Evolutionary conservation across 2,329 filamentous ascomycete species (phyloP), one percentile per base, ranked within the genome.

Genomic region (Orbilia javanica): DNA sequence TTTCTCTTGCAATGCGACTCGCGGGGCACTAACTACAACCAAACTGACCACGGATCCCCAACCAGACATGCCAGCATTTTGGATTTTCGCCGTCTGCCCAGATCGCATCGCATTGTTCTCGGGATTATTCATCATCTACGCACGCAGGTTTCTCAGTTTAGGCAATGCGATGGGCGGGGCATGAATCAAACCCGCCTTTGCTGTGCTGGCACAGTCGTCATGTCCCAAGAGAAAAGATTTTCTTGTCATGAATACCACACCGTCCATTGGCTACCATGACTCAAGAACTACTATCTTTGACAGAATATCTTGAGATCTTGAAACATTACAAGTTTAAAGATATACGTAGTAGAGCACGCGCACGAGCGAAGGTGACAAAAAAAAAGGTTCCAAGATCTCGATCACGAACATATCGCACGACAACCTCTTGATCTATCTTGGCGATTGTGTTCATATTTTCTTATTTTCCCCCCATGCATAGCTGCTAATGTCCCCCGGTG

Each of bases 1-100:
- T 44, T 62, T 42, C 4, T 4, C 63, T 44, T 42, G 60, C 53
- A 31, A 67, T 74, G 70, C 70, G 62, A 67, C 53, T 67, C 63
- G 50, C 63, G 62, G 55, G 10, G 13, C 10, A 50, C 7, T 22
- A 13, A 39, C 42, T n/a, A n/a, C n/a, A n/a, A n/a, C n/a, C n/a
- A n/a, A n/a, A 62, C 46, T 22, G 34, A 29, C 39, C 42, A 46
- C 11, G 22, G 11, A 10, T 4, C 2, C 36, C 36, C 5, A 20
- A 55, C 44, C 29, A n/a, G n/a, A n/a, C n/a, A 25, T 25, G 18
- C 6, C 8, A 11, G 25, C 25, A 34, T 34, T 57, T 34, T 20
- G n/a, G 10, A 22, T 13, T 39, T 11, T 39, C 36, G 36, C 29
- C 4, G 29, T 3, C 18, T n/a, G 8, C 50, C 11, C 31, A 36